Percentiles rank a stretch among this genome's conserved stretches.
Conservation (phyloP, 2,329 filamentous ascomycete genomes). For the Clathrospora elynae region DNA sequence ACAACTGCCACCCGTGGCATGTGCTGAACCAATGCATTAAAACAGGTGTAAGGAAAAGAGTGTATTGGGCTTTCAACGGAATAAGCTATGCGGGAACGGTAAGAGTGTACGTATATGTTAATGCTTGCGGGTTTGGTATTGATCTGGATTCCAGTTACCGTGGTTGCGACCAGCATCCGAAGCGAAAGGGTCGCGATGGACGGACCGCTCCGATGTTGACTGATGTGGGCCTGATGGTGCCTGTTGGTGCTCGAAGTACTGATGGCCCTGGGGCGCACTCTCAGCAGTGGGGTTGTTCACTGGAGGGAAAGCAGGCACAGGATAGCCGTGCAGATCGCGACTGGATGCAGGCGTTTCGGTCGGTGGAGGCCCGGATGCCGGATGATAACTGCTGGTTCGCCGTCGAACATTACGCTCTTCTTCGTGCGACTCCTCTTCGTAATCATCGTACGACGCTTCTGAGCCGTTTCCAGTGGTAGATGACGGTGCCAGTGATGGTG, state of each 20-base stretch:
- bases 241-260: constrained; percentile 21
- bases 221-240: constrained; percentile 12
- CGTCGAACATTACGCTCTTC: constrained; percentile 46
- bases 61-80: not conserved
- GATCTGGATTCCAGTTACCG: constrained; percentile 28
- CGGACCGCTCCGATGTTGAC: constrained; percentile 12
- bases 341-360: constrained; percentile 27
- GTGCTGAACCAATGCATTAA: not conserved
- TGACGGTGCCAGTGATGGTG: constrained; percentile 36
- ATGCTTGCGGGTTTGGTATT: constrained; percentile 15
- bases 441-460: constrained; percentile 39
- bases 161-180: constrained; percentile 28
- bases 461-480: constrained; percentile 39
- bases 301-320: constrained; percentile 25
- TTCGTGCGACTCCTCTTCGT: constrained; percentile 39
- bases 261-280: constrained; percentile 10
- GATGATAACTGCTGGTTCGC: constrained; percentile 46
- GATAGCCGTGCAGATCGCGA: constrained; percentile 27
- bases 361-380: constrained; percentile 31
- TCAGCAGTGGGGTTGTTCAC: constrained; percentile 22
- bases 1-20: constrained; percentile 9
- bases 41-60: not conserved
- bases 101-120: not conserved
- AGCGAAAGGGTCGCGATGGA: constrained; percentile 24
- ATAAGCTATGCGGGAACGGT: not conserved